Evolutionary conservation across 2,329 filamentous ascomycete genomes (phyloP).

Genomic region (Penicillium sp.): DNA sequence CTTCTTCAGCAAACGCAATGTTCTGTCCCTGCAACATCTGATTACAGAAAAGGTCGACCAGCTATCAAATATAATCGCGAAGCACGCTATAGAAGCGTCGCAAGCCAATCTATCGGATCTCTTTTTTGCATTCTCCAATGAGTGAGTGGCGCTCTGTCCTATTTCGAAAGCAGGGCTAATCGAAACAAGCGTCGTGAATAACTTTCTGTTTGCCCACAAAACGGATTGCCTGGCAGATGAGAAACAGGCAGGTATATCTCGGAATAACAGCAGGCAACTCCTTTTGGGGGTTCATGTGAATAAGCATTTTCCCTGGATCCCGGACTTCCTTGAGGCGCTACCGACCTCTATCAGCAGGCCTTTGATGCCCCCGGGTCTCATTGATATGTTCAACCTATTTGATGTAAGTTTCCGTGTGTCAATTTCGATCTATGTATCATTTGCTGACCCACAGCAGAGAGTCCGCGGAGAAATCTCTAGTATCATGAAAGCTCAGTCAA

Average conservation of each 20-base stretch:
- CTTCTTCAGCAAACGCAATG: constrained; percentile 33
- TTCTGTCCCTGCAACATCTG: constrained; percentile 26
- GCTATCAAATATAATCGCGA: constrained; percentile 13
- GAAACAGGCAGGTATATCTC: constrained; percentile 21
- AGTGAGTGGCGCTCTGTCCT: constrained; percentile 14
- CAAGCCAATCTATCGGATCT: constrained; percentile 28
- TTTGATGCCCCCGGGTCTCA: constrained; percentile 23
- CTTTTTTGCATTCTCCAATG: constrained; percentile 31
- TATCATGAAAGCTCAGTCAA: constrained; percentile 11
- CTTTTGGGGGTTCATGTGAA: constrained; percentile 32
- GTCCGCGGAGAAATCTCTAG: constrained; percentile 19
- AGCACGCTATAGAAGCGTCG: constrained; percentile 3
- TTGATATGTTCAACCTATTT: constrained; percentile 25
- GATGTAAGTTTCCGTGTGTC: constrained; percentile 4
- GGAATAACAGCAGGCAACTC: constrained; percentile 29
- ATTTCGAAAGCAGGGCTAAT: constrained; percentile 1
- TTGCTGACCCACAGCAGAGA: constrained; percentile 9
- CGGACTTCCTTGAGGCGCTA: constrained; percentile 24
- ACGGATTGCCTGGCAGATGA: constrained; percentile 24
- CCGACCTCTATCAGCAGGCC: constrained; percentile 20
- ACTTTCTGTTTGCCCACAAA: constrained; percentile 31
- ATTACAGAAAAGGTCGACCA: constrained; percentile 26
- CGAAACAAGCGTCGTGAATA: constrained; percentile 25
- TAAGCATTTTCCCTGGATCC: constrained; percentile 32
- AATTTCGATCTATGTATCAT: background rate